phyloP scores from a whole-genome alignment of 768 basidiomycete species.

The Hypholoma fasciculare region DNA sequence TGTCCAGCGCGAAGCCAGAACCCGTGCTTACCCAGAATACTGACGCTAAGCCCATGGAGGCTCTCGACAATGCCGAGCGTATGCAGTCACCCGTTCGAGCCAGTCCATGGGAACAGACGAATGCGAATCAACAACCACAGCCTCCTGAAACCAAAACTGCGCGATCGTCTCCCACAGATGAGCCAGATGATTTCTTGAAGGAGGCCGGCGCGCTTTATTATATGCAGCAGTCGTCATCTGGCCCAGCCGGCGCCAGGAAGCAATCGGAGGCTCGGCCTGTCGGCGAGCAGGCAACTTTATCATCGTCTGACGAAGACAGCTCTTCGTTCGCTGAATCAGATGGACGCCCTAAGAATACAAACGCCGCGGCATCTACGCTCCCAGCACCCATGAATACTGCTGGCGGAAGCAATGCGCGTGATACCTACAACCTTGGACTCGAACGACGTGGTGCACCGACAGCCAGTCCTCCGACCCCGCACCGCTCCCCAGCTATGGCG shows the following conservation, averaged over 20 bases:
- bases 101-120: not conserved
- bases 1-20: slow-evolving; percentile 11
- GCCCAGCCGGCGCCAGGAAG: not conserved
- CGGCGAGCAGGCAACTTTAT: not conserved
- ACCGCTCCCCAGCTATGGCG: not conserved
- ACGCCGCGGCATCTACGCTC: not conserved
- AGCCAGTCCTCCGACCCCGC: not conserved
- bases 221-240: slow-evolving; percentile 50
- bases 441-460: slow-evolving; percentile 8
- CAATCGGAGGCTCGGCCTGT: slow-evolving; percentile 6
- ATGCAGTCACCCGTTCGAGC: not conserved
- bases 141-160: slow-evolving; percentile 13
- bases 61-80: slow-evolving; percentile 10
- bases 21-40: slow-evolving; percentile 4
- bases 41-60: slow-evolving; percentile 8
- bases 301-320: slow-evolving; percentile 9
- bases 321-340: slow-evolving; percentile 14
- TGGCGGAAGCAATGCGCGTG: slow-evolving; percentile 9
- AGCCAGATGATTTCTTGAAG: slow-evolving; percentile 36
- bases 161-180: slow-evolving; percentile 22
- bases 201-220: slow-evolving; percentile 71
- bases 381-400: not conserved
- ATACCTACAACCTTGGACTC: slow-evolving; percentile 26
- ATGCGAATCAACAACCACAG: slow-evolving; percentile 9
- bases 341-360: slow-evolving; percentile 11